phyloP scores from a whole-genome alignment of 2,329 filamentous ascomycete genomes.

The Aspergillus pseudoterreus region DNA sequence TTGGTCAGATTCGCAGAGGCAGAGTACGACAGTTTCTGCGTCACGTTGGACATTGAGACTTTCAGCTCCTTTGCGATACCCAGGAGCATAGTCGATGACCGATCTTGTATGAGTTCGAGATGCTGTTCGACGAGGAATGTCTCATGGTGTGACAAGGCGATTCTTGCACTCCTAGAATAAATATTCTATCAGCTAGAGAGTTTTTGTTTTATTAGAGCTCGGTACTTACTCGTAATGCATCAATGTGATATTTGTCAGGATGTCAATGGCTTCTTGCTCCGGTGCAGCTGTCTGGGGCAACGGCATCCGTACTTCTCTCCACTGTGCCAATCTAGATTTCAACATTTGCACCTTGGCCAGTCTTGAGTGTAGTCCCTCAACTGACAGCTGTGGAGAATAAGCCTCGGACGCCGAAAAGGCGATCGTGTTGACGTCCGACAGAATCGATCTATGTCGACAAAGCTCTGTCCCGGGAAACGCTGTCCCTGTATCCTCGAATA shows the following conservation, averaged over 20 bases:
- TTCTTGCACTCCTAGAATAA: constrained; percentile 35
- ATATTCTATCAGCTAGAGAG: too few relatives aligned
- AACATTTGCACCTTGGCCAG: constrained; percentile 10
- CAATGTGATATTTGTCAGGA: constrained; percentile 48
- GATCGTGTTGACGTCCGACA: constrained; percentile 47
- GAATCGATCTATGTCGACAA: too few relatives aligned
- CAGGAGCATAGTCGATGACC: constrained; percentile 25
- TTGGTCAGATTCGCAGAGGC: constrained; percentile 43
- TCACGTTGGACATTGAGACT: constrained; percentile 44
- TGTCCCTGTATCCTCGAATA: too few relatives aligned
- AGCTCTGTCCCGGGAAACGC: too few relatives aligned
- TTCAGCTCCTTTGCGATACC: background rate
- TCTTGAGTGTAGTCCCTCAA: constrained; percentile 10
- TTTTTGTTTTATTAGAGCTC: background rate
- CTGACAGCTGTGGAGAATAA: constrained; percentile 8
- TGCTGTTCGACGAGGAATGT: constrained; percentile 42
- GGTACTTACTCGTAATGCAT: constrained; percentile 50
- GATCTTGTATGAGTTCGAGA: constrained; percentile 30
- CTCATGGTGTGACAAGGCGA: constrained; percentile 48
- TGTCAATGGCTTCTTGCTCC: constrained; percentile 3
- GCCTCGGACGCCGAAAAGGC: constrained; percentile 37
- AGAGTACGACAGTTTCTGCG: constrained; percentile 47
- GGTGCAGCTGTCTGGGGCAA: constrained; percentile 2
- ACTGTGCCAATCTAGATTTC: constrained; percentile 14
- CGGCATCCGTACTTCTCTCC: constrained; percentile 6